A percentile compares a stretch with the other conserved stretches of the same genome.
Conservation (phyloP, 116 monocot species). For the Zostera marina region DNA sequence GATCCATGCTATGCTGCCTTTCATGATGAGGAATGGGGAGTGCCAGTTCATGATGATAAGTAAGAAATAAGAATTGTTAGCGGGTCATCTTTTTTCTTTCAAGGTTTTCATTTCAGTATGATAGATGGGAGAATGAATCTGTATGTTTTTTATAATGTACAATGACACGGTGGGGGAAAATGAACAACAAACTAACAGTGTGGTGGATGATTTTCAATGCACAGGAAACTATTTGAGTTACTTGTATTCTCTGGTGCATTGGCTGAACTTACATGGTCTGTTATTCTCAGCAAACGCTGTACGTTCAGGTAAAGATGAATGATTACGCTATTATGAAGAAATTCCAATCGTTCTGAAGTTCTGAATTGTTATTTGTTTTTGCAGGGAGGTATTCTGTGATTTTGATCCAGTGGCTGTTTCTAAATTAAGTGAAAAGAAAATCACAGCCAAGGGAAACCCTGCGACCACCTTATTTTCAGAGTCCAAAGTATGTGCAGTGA, state of each 20-base stretch:
- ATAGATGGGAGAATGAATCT: background rate
- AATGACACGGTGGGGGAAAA: too few relatives aligned
- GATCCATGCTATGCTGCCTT: conserved; percentile 31
- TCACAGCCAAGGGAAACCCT: conserved; percentile 52
- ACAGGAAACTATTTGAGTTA: conserved; percentile 88
- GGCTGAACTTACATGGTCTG: conserved; percentile 86
- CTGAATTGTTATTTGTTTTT: background rate
- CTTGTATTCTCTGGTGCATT: conserved; percentile 83
- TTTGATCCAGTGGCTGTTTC: conserved; percentile 69
- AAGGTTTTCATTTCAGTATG: background rate
- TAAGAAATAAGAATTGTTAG: conserved; percentile 8
- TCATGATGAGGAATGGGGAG: conserved; percentile 67
- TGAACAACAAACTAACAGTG: background rate
- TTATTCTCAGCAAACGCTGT: conserved; percentile 66
- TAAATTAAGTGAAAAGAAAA: conserved; percentile 70
- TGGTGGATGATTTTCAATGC: background rate
- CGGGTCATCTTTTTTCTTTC: background rate
- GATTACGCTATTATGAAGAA: background rate
- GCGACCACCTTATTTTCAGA: conserved; percentile 75
- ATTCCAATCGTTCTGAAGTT: background rate
- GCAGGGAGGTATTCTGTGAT: conserved; percentile 86
- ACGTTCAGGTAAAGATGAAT: conserved; percentile 45
- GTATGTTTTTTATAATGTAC: too few relatives aligned
- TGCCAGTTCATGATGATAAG: conserved; percentile 58
- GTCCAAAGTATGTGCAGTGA: conserved; percentile 52